phyloP scores from a whole-genome alignment of 2,329 filamentous ascomycete species.

The Blastomyces silverae region DNA sequence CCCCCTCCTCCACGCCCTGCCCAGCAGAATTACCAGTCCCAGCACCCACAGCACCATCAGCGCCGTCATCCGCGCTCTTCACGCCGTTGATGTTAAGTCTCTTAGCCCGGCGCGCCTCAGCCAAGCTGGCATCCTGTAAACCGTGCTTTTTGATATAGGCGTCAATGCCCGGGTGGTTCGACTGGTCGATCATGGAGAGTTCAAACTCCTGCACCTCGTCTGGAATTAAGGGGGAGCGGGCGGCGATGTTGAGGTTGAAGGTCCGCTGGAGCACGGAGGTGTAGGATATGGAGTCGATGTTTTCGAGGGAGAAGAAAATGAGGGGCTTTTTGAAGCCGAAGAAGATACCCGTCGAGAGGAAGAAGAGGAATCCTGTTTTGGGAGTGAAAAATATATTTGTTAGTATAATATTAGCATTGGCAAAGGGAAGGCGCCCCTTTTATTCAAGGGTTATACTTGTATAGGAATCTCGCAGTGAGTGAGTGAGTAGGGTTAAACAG shows the following conservation, averaged over 20 bases:
- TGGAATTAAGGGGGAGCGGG: slow-evolving; percentile 31
- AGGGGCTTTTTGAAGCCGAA: slow-evolving; percentile 62
- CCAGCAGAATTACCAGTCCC: slow-evolving; percentile 26
- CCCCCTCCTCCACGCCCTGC: slow-evolving; percentile 29
- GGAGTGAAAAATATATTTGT: neutral
- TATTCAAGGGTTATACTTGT: neutral
- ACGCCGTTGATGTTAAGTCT: slow-evolving; percentile 48
- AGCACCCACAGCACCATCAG: slow-evolving; percentile 20
- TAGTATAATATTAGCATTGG: neutral
- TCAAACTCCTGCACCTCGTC: slow-evolving; percentile 52
- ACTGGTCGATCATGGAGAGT: slow-evolving; percentile 60
- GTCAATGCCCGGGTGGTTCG: slow-evolving; percentile 56
- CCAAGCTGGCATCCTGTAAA: slow-evolving; percentile 58
- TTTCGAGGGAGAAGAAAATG: slow-evolving; percentile 55
- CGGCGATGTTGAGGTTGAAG: slow-evolving; percentile 56
- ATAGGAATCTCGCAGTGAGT: too few species aligned
- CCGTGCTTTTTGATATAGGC: slow-evolving; percentile 55
- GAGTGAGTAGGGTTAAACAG: neutral
- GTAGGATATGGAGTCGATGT: slow-evolving; percentile 55
- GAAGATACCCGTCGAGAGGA: slow-evolving; percentile 55
- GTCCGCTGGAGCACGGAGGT: slow-evolving; percentile 59
- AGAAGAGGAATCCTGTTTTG: slow-evolving; percentile 53
- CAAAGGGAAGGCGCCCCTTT: too few species aligned
- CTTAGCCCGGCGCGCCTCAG: slow-evolving; percentile 54
- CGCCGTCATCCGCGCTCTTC: slow-evolving; percentile 27